phyloP scores from a whole-genome alignment of 2,329 filamentous ascomycete species.

The Exophiala dermatitidis region DNA sequence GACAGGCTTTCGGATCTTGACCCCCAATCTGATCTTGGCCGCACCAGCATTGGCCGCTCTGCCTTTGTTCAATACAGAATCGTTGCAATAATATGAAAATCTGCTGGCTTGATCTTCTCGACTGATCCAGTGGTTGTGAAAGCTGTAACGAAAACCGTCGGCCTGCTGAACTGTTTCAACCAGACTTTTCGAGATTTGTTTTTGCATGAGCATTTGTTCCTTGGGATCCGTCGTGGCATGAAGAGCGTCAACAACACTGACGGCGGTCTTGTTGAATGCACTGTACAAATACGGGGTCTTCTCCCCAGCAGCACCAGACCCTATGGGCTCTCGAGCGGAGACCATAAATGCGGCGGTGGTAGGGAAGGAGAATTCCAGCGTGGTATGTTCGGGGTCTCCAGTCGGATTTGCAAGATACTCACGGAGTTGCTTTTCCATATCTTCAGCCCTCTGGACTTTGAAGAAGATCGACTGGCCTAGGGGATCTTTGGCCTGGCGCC shows the following conservation, averaged over 20 bases:
- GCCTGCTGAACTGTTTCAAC: conserved; percentile 19
- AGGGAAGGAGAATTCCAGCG: conserved; percentile 23
- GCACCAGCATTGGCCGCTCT: conserved; percentile 23
- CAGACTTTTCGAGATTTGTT: conserved; percentile 20
- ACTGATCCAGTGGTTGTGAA: conserved; percentile 26
- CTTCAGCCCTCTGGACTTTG: conserved; percentile 20
- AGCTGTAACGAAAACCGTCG: conserved; percentile 25
- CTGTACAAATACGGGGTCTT: conserved; percentile 15
- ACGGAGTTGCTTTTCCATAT: conserved; percentile 18
- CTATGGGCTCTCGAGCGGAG: conserved; percentile 5
- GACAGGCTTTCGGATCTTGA: conserved; percentile 22
- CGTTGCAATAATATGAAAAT: conserved; percentile 26
- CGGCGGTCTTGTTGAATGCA: conserved; percentile 18
- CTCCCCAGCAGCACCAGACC: neutral
- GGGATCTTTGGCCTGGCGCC: conserved; percentile 25
- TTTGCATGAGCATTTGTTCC: conserved; percentile 21
- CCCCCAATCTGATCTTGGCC: conserved; percentile 11
- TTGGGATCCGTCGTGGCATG: conserved; percentile 15
- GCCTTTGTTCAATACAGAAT: conserved; percentile 24
- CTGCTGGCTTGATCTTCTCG: conserved; percentile 23
- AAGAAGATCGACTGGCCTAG: conserved; percentile 19
- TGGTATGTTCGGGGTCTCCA: conserved; percentile 22
- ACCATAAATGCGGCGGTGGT: conserved; percentile 24
- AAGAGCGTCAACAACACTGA: conserved; percentile 23
- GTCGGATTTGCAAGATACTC: conserved; percentile 21